phyloP scores from a whole-genome alignment of 2,329 filamentous ascomycete species.

The Lasiodiplodia hormozganensis region DNA sequence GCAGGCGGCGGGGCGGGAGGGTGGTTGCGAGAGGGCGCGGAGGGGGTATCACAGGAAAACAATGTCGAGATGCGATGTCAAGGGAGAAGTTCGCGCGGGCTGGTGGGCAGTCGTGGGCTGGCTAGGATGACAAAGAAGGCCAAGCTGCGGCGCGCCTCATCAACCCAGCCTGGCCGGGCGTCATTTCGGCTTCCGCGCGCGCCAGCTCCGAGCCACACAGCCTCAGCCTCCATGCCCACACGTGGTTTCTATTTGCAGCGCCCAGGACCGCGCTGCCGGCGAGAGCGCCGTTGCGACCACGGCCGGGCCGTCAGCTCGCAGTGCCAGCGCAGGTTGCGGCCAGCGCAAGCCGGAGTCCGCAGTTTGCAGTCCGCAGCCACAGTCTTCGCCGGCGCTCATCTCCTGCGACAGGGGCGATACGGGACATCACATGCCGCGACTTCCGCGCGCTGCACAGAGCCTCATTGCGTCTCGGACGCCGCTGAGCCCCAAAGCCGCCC shows the following conservation, averaged over 20 bases:
- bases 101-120: slow-evolving; percentile 19
- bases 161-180: slow-evolving; percentile 16
- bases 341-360: not conserved
- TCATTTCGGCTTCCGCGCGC: slow-evolving; percentile 22
- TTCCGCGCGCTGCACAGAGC: slow-evolving; percentile 20
- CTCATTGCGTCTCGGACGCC: slow-evolving; percentile 7
- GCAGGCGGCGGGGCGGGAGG: not conserved
- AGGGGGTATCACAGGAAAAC: slow-evolving; percentile 23
- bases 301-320: not conserved
- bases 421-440: slow-evolving; percentile 20
- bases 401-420: slow-evolving; percentile 18
- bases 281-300: not conserved
- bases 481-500: not conserved
- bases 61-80: slow-evolving; percentile 16
- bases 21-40: not conserved
- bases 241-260: slow-evolving; percentile 14
- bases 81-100: slow-evolving; percentile 7
- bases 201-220: slow-evolving; percentile 15
- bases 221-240: slow-evolving; percentile 16
- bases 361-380: not conserved
- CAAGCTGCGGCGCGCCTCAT: slow-evolving; percentile 20
- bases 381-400: not conserved
- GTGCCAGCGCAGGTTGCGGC: not conserved
- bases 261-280: not conserved
- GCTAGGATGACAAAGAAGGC: slow-evolving; percentile 16